Base-by-base conservation (phyloP, 306 rosid genomes). In the Mimosa pudica region DNA sequence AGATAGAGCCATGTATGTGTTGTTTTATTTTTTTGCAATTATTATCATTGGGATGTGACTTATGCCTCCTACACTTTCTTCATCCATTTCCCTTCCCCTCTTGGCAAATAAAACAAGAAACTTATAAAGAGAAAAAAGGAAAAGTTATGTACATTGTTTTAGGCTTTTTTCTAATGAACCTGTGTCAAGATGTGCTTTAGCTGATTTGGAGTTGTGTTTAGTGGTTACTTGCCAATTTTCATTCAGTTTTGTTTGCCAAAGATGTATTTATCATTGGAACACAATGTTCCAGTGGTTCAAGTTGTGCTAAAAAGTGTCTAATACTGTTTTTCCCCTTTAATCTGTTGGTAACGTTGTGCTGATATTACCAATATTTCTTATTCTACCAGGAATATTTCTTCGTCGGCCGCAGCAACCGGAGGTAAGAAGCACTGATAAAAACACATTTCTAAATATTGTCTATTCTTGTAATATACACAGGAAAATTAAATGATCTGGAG, bases 1-100 rank as follows among this genome's bases (percentile, higher is more conserved):
- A 73, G 85, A 69, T 46, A 83, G 76, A 77, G 75, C 81, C 6
- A 76, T 71, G 97, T 93, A 84, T 65, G 85, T 83, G 79, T 82
- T 85, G 9, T 68, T 74, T 75, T 57, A 14, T 76, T 75, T 57
- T 17, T 76, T 87, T 12, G 10, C 46, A 58, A 16, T 18, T n/a
- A 24, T 33, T 47, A 55, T 6, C 7, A 46, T 65, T 47, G 13
- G 46, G 35, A 72, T 66, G 18, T 65, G 35, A 41, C 54, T 17
- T 48, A 42, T 65, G 36, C 68, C 14, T 45, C 42, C 20, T 10
- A 41, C 63, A 32, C 46, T 51, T 38, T 32, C 46, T 70, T 55
- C 54, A 6, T 54, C 67, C 10, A 17, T 66, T 33, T 64, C 42
- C 48, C 71, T 66, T 66, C 48, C 7, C 47, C 71, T 38, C 48